A percentile compares a stretch with the other conserved stretches of the same genome.
Conservation (phyloP, 2,329 filamentous ascomycete genomes). For the Verticillium zaregamsianum region DNA sequence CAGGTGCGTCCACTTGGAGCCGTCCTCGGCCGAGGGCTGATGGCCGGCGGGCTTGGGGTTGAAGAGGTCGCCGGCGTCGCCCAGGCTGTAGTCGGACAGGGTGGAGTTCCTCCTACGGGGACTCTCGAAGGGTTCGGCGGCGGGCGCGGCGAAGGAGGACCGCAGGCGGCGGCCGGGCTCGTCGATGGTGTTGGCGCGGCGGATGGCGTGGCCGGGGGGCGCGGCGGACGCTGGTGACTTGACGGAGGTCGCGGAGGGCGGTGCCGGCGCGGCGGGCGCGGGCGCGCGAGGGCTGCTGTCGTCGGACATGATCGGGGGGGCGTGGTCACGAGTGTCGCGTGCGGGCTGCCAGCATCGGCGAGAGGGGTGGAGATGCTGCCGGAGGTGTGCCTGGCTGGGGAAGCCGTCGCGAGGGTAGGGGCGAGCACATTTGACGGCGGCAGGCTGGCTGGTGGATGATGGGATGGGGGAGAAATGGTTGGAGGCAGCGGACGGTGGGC, state of each 20-base stretch:
- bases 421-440: neutral
- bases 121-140: conserved; percentile 16
- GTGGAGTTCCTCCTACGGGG: conserved; percentile 67
- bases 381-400: neutral
- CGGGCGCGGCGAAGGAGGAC: neutral
- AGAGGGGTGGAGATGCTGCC: neutral
- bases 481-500: neutral
- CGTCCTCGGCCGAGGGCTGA: conserved; percentile 5
- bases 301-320: neutral
- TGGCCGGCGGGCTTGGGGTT: conserved; percentile 36
- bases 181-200: conserved; percentile 36
- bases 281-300: neutral
- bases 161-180: conserved; percentile 23
- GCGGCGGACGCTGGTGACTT: conserved; percentile 4
- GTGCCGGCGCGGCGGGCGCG: neutral
- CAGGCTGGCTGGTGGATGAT: neutral
- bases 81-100: conserved; percentile 71
- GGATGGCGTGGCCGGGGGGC: conserved; percentile 31
- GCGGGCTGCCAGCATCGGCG: neutral
- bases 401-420: neutral
- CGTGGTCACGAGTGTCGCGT: neutral
- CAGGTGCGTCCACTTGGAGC: conserved; percentile 70
- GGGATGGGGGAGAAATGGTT: neutral
- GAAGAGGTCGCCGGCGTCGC: conserved; percentile 67
- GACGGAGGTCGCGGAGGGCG: neutral